Base-by-base conservation (phyloP, 345 rosid genomes). In the Raphanus sativus region DNA sequence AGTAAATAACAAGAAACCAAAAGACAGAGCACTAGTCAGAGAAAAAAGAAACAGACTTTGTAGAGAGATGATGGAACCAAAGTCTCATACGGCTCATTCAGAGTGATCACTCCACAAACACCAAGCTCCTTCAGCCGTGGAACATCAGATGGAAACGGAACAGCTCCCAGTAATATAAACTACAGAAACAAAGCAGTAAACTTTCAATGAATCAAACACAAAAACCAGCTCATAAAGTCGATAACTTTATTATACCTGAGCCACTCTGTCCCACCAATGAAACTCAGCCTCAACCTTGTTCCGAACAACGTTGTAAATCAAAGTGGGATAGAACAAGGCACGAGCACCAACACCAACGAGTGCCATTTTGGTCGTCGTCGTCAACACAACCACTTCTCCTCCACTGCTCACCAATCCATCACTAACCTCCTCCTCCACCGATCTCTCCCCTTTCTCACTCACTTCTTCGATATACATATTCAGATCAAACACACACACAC, bases 241-340 rank as follows among this genome's bases (percentile, higher is more conserved):
- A 28, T 1, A 6, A 65, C 45, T 6, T 73, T 25, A 33, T 45
- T 12, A 75, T 89, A 95, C 99, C 98, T 92, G 85, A 24, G 84
- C 90, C 2, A 92, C 90, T 32, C 93, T 80, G 80, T 95, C 98
- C 99, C 99, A 95, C 99, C 99, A 95, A 4, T 90, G 90, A 78
- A 95, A 95, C 74, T 92, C 99, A 3, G 93, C 2, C 86, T 92
- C 90, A 52, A 90, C 66, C 88, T 82, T 91, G 82, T 95, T 95
- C 86, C 99, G 91, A 65, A 95, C 90, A 80, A 92, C 92, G 84
- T 95, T 95, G 86, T 92, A 95, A 42, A 91, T 33, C 80, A 95
- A 65, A 7, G 99, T 95, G 0, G 98, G 97, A 80, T 92, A 95
- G 81, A 92, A 95, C 86, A 95, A 76, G 0, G 90, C 91, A 71